A percentile compares a stretch with the other conserved stretches of the same genome.
Conservation (phyloP, 495 filamentous ascomycete genomes). For the Staphylotrichum longicolle region DNA sequence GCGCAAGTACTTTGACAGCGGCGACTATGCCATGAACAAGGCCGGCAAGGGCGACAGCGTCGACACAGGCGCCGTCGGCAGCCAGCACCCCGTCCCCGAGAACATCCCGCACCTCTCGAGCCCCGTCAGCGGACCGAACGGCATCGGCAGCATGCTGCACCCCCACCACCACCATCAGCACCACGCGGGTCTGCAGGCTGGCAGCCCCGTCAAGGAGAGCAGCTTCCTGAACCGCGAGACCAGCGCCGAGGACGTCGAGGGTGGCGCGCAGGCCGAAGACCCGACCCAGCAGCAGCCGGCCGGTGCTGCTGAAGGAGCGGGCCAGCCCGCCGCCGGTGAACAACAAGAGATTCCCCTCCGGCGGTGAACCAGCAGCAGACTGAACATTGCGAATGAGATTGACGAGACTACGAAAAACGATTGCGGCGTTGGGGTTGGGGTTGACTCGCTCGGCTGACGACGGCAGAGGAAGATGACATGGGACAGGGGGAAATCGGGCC, state of each 20-base stretch:
- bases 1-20: conserved; percentile 98
- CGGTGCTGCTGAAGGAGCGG: conserved; percentile 14
- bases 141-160: conserved; percentile 41
- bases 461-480: conserved; percentile 6
- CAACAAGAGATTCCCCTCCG: conserved; percentile 65
- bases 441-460: conserved; percentile 15
- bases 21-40: conserved; percentile 97
- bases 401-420: conserved; percentile 20
- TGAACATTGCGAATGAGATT: too few relatives aligned
- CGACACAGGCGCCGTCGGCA: conserved; percentile 89
- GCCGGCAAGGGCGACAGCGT: conserved; percentile 94
- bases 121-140: conserved; percentile 51
- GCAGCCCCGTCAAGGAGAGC: conserved; percentile 83
- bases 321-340: conserved; percentile 22
- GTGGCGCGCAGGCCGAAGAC: conserved; percentile 29
- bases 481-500: neutral
- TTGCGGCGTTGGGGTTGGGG: conserved; percentile 18
- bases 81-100: conserved; percentile 91
- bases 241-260: conserved; percentile 65
- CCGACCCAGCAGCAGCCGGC: conserved; percentile 7
- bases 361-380: conserved; percentile 33
- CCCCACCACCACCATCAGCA: conserved; percentile 44
- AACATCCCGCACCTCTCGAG: conserved; percentile 92
- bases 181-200: conserved; percentile 55
- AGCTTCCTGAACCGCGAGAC: conserved; percentile 76